These are phyloP conservation scores for Komagataella pastoris DNA, from an alignment of 805 yeast genomes.

Conservation along the genomic window DNA sequence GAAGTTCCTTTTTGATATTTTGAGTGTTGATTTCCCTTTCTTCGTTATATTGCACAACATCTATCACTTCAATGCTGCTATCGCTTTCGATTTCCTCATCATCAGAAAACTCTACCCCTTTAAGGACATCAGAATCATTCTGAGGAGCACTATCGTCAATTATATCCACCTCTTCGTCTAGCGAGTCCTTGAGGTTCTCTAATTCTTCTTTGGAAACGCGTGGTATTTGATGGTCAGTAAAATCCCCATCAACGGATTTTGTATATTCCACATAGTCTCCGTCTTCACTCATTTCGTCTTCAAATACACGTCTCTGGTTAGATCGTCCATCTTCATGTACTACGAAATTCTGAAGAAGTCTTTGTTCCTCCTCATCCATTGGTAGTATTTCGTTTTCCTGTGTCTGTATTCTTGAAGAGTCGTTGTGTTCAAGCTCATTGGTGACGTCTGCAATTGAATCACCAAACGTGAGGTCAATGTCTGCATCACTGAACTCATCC, in stretches of 20 bases:
- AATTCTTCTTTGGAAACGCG: background rate
- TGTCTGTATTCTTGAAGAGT: background rate
- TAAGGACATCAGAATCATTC: background rate
- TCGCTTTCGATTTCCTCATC: background rate
- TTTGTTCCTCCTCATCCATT: background rate
- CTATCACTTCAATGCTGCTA: background rate
- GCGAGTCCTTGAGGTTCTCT: background rate
- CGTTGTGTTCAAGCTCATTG: background rate
- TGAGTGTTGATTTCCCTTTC: background rate
- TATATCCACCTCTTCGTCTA: background rate
- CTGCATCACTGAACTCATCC: background rate
- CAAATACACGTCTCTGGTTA: background rate
- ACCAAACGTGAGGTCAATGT: background rate
- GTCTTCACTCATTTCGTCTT: background rate
- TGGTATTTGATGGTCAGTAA: background rate
- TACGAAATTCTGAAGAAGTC: background rate
- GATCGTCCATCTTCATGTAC: background rate
- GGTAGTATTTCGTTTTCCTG: background rate
- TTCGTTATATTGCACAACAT: background rate
- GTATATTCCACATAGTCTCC: background rate
- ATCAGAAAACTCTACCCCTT: background rate
- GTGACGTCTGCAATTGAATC: background rate
- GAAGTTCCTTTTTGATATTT: background rate
- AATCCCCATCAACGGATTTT: background rate
- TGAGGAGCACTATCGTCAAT: background rate